Evolutionary conservation across 1,284 basidiomycete species (phyloP).

Genomic region (Trametes hirsuta): DNA sequence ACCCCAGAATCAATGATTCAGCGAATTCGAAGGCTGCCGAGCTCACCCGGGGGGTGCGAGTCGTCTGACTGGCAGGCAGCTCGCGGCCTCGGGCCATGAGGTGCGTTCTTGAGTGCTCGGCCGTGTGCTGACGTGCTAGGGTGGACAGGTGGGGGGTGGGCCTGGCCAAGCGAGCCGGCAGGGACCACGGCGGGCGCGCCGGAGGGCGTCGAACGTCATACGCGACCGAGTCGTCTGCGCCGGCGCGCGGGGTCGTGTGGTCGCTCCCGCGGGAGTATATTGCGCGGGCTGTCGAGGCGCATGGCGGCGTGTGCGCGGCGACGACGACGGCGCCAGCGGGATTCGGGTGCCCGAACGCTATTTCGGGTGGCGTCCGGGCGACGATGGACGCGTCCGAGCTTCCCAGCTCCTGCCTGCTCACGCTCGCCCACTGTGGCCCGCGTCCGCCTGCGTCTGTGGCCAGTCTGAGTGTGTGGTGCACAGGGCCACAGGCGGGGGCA

Average conservation of each 20-base stretch:
- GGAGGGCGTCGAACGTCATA: no score
- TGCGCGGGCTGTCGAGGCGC: background rate
- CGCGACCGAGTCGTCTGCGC: background rate
- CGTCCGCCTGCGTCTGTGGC: background rate
- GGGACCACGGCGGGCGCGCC: background rate
- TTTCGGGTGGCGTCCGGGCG: slow-evolving; percentile 9
- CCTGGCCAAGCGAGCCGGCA: background rate
- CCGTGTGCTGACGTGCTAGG: background rate
- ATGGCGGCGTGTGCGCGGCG: background rate
- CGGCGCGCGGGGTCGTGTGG: background rate
- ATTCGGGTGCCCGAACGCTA: slow-evolving; percentile 16
- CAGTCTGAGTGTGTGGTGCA: no score
- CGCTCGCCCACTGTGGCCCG: no score
- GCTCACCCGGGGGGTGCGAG: background rate
- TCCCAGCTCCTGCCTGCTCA: background rate
- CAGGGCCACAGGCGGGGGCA: slow-evolving; percentile 6
- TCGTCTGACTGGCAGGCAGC: background rate
- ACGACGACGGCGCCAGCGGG: background rate
- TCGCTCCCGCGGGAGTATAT: background rate
- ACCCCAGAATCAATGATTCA: slow-evolving; percentile 11
- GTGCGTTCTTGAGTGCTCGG: background rate
- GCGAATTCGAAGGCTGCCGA: background rate
- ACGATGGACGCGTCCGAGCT: background rate
- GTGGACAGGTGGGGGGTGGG: background rate
- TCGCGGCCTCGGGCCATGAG: background rate